Conservation (phyloP, 2,329 filamentous ascomycete species). For the Dothistroma pini region DNA sequence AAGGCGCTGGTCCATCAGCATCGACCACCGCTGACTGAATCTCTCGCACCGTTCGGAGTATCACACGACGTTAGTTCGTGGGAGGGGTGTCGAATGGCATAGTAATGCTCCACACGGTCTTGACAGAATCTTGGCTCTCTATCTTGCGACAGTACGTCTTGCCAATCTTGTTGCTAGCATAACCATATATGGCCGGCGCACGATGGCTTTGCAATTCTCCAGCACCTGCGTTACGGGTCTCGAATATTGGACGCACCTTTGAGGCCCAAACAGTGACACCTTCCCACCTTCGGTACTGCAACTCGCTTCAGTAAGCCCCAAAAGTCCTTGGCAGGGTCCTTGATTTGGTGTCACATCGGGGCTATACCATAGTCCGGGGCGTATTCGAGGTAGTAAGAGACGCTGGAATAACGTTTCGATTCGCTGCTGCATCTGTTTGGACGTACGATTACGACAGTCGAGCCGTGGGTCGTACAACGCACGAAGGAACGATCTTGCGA, state of each 20-base stretch:
- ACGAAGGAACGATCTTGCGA: background rate
- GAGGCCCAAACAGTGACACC: background rate
- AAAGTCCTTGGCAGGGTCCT: background rate
- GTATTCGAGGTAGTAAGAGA: background rate
- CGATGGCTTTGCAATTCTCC: background rate
- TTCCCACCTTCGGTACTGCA: background rate
- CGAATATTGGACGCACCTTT: background rate
- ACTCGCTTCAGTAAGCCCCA: background rate
- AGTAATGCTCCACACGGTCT: background rate
- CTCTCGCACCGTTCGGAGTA: background rate
- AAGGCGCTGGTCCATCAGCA: background rate
- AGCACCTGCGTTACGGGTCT: too few species aligned
- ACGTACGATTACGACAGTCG: background rate
- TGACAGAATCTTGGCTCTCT: background rate
- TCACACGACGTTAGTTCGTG: background rate
- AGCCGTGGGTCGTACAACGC: background rate
- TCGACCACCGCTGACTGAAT: background rate
- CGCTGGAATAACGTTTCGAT: background rate
- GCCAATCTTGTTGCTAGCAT: constrained; percentile 1
- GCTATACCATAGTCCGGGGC: background rate
- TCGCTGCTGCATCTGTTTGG: background rate
- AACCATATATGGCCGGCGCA: background rate
- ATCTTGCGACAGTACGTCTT: background rate
- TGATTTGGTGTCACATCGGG: background rate
- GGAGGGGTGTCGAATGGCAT: background rate